Evolutionary conservation across 352 stramenopile species (phyloP), one percentile per base, ranked within the genome.

Genomic region (Globisporangium canariense): DNA sequence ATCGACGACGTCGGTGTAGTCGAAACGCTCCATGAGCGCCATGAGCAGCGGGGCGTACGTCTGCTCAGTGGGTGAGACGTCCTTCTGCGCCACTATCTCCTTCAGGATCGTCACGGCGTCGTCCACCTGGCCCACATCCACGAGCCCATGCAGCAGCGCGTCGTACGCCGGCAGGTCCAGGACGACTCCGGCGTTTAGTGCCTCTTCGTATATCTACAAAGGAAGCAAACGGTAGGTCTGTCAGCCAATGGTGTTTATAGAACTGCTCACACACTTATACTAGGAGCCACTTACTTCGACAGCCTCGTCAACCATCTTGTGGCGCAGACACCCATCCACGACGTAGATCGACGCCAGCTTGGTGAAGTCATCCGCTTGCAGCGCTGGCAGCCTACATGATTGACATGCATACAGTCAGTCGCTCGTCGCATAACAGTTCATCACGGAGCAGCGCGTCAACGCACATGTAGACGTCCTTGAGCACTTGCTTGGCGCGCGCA

Each of bases 321-420:
- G 67, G 6, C 74, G 66, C 30, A 89, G 57, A 73, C 83, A 91
- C 28, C 72, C 77, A 53, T 89, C 79, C n/a, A 85, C 59, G 18
- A 88, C 75, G 68, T 84, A 89, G 58, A 91, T 90, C 28, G 69
- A 77, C 46, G 83, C 83, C 40, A 91, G 59, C 49, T 85, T 83
- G 56, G 80, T 91, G 16, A 72, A 69, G 51, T 91, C 83, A 60
- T 88, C 79, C n/a, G 68, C 56, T n/a, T 72, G 16, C n/a, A 89
- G 79, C 18, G 62, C 32, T 18, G 78, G 68, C 8, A 45, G 36
- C 36, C 72, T 77, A 54, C 13, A 38, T 8, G 7, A 8, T 9
- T 32, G 18, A 36, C 51, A 51, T 43, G 14, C 56, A 52, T 28
- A 36, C 14, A n/a, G 47, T 64, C 6, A 51, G 34, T 52, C 55